These are phyloP conservation scores for Cornus suecica DNA, from an alignment of 148 eudicot species.

Conservation along the genomic window DNA sequence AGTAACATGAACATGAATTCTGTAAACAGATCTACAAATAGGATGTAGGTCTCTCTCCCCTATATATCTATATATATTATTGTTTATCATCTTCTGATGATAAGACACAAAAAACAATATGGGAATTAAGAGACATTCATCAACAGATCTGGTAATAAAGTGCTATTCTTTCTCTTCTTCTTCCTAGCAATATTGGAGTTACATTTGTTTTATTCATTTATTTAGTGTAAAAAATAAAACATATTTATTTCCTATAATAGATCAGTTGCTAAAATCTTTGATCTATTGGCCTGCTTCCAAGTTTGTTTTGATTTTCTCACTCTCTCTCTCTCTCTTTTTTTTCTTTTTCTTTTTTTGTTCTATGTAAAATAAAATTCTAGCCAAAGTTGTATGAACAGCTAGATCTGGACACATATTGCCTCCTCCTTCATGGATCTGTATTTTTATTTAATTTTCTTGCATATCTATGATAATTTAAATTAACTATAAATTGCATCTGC, in stretches of 20 bases:
- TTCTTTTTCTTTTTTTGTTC: not conserved
- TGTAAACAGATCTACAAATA: conserved; percentile 60
- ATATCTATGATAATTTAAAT: not conserved
- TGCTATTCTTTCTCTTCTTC: conserved; percentile 18
- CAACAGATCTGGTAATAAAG: conserved; percentile 41
- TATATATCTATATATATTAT: conserved; percentile 15
- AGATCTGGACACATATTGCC: conserved; percentile 1
- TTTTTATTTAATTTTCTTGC: not conserved
- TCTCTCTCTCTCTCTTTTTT: not conserved
- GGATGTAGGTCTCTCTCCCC: conserved; percentile 24
- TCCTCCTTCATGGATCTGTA: not conserved
- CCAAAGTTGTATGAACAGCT: not conserved
- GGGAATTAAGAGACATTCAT: conserved; percentile 43
- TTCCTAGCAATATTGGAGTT: conserved; percentile 15
- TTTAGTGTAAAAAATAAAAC: not conserved
- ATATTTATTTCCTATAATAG: conserved; percentile 11
- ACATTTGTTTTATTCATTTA: not conserved
- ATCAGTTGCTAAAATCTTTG: conserved; percentile 8
- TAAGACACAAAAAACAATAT: conserved; percentile 32
- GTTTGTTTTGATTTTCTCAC: too few species aligned
- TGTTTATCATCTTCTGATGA: conserved; percentile 17
- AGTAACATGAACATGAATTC: conserved; percentile 23
- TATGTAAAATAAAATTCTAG: too few species aligned
- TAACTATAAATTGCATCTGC: conserved; percentile 2
- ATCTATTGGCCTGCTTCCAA: conserved; percentile 11